phyloP scores from a whole-genome alignment of 306 rosid species.

The Glycine latifolia region DNA sequence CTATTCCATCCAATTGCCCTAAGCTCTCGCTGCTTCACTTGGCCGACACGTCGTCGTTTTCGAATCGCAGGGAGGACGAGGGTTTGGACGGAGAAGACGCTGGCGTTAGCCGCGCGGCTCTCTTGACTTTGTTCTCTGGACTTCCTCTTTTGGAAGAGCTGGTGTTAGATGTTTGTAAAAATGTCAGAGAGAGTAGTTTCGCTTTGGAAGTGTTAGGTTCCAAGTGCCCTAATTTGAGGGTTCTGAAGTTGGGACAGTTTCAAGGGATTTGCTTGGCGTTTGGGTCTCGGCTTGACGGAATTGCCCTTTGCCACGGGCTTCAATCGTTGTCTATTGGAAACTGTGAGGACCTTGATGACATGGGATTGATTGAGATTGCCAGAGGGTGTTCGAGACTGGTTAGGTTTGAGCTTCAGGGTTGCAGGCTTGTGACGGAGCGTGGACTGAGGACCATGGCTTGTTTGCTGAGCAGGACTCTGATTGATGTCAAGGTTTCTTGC shows the following conservation, averaged over 20 bases:
- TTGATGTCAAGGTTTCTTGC: slow-evolving; percentile 72
- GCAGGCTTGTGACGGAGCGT: slow-evolving; percentile 67
- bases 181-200: slow-evolving; percentile 69
- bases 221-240: slow-evolving; percentile 71
- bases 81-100: slow-evolving; percentile 72
- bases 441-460: slow-evolving; percentile 80
- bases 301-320: slow-evolving; percentile 80
- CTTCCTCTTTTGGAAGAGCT: slow-evolving; percentile 78
- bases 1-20: slow-evolving; percentile 68
- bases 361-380: slow-evolving; percentile 90
- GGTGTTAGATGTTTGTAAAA: slow-evolving; percentile 83
- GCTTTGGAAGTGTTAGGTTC: slow-evolving; percentile 77
- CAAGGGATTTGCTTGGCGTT: slow-evolving; percentile 80
- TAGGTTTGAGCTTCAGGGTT: slow-evolving; percentile 74
- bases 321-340: slow-evolving; percentile 70
- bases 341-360: slow-evolving; percentile 79
- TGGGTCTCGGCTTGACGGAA: slow-evolving; percentile 80
- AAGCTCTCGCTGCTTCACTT: slow-evolving; percentile 75
- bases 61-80: slow-evolving; percentile 63
- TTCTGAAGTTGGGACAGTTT: slow-evolving; percentile 77
- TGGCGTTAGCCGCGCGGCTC: slow-evolving; percentile 58
- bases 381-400: slow-evolving; percentile 80
- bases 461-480: slow-evolving; percentile 64
- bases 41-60: slow-evolving; percentile 71
- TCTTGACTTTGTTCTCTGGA: slow-evolving; percentile 72